Evolutionary conservation across 176 grass and related monocot genomes (phyloP).

Genomic region (Triticum urartu): DNA sequence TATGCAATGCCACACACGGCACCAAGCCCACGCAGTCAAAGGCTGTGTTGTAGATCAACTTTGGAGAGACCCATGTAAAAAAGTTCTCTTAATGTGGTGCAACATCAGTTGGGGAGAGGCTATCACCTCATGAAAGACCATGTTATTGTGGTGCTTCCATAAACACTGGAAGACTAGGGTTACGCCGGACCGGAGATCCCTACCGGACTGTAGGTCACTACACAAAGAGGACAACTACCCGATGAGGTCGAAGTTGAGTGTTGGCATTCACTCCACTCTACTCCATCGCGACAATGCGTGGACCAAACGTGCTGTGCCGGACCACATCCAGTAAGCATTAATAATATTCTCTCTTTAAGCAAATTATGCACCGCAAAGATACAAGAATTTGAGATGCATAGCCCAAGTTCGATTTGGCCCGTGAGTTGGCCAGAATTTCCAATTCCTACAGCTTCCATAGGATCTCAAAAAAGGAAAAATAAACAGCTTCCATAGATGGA

Average conservation of each 20-base stretch:
- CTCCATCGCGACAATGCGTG: not conserved
- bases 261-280: not conserved
- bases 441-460: not conserved
- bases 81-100: no score
- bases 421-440: not conserved
- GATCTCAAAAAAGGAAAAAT: no score
- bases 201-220: not conserved
- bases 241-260: not conserved
- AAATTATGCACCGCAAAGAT: not conserved
- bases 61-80: not conserved
- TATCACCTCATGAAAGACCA: not conserved
- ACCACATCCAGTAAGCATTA: not conserved
- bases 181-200: not conserved
- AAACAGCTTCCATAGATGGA: not conserved
- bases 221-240: not conserved
- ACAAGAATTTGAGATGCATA: not conserved
- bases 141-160: not conserved
- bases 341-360: not conserved
- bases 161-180: not conserved
- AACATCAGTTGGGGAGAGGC: no score
- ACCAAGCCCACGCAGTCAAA: no score
- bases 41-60: not conserved
- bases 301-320: not conserved
- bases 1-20: no score
- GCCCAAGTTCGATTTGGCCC: not conserved